Base-by-base conservation (phyloP, 208 protist genomes). In the Porcisia deanei region DNA sequence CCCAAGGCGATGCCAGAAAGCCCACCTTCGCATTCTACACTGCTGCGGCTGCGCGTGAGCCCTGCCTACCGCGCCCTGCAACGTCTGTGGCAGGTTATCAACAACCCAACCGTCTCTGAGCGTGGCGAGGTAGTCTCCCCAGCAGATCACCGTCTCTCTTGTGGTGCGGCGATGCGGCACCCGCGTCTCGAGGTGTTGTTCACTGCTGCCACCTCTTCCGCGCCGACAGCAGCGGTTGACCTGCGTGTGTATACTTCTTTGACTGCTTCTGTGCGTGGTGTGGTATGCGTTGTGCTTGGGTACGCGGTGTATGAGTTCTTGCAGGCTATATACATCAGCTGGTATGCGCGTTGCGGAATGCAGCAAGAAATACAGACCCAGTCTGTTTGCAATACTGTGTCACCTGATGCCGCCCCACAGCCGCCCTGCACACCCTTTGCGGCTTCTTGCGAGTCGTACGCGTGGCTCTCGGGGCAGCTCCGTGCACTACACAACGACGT, bases 51-150 rank as follows among this genome's bases (percentile, higher is more conserved):
- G 20, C 57, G 59, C 7, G 41, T 58, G 30, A 47, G 68, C 5
- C 71, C 77, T 1, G 77, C 71, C n/a, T 76, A 73, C 18, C 60
- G 53, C n/a, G 54, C 39, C 43, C 67, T 82, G 57, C 78, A 82
- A 52, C 78, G 57, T 20, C 58, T 82, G 10, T 82, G 78, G 78
- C 72, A 73, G 16, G 65, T 66, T 20, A 47, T 67, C 41, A 47
- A 16, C 41, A 9, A 7, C 41, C 41, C 63, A 34, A n/a, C 63
- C 41, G 22, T 67, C 41, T 49, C 63, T 8, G 41, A 67, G 63
- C 41, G 63, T 67, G 37, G 41, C 63, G 22, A 47, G 63, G 16
- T 22, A 55, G 47, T 41, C 43, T n/a, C 77, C 64, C 25, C 39
- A 7, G 20, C 18, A 25, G 34, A 14, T n/a, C 47, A 30, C 30